Conservation (phyloP, 2,329 filamentous ascomycete species). For the Ambrosiella cleistominuta region DNA sequence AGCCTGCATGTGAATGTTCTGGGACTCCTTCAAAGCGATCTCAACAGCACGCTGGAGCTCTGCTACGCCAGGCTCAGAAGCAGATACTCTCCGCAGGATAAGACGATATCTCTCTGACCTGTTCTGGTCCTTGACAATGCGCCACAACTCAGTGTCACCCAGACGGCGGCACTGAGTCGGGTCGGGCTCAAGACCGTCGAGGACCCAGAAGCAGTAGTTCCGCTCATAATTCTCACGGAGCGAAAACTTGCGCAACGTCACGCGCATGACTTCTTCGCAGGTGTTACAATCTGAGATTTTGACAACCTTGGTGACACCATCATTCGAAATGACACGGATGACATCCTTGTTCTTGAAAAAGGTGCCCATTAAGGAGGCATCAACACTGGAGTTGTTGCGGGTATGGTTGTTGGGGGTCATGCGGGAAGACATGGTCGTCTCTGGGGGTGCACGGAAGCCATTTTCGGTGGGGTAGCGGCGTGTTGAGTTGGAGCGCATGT, state of each 20-base stretch:
- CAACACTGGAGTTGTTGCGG: conserved; percentile 66
- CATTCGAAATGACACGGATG: conserved; percentile 84
- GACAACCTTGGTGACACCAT: conserved; percentile 80
- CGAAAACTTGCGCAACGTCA: conserved; percentile 73
- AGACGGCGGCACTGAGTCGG: conserved; percentile 65
- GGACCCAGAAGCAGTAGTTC: conserved; percentile 92
- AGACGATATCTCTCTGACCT: conserved; percentile 77
- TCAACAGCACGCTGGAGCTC: conserved; percentile 76
- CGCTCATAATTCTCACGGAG: conserved; percentile 80
- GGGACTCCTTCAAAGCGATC: conserved; percentile 76
- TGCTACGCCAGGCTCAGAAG: conserved; percentile 70
- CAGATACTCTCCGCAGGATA: conserved; percentile 82
- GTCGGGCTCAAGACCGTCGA: conserved; percentile 71
- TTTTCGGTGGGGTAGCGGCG: conserved; percentile 31
- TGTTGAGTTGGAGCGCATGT: conserved; percentile 25
- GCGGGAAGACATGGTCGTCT: conserved; percentile 26
- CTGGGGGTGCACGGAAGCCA: conserved; percentile 35
- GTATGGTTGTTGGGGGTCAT: conserved; percentile 32
- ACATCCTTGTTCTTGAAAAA: conserved; percentile 74
- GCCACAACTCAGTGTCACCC: conserved; percentile 73
- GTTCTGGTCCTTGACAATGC: conserved; percentile 73
- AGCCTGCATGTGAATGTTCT: conserved; percentile 49
- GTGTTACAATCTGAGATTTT: conserved; percentile 84
- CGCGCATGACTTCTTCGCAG: conserved; percentile 80
- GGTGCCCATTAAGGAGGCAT: conserved; percentile 70